Evolutionary conservation across 2,329 filamentous ascomycete species (phyloP), one percentile per base, ranked within the genome.

Genomic region (Epichloe gansuensis): DNA sequence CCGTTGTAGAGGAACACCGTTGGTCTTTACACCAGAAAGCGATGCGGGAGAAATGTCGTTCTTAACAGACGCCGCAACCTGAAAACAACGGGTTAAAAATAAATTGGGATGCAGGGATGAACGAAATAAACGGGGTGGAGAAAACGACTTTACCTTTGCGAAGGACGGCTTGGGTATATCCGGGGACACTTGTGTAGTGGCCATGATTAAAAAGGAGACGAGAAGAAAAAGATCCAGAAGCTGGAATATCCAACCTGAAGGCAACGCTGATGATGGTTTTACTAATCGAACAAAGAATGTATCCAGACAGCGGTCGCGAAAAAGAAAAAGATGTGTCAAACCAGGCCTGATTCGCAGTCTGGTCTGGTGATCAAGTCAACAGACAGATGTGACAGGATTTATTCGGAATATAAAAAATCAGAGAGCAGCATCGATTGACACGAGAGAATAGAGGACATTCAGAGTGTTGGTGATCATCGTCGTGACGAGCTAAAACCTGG

Each of bases 151-250:
- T 72, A 88, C 86, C 78, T 87, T 89, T 69, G 86, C 86, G 74
- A 90, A 90, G 44, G 85, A 88, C 60, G 83, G 77, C 68, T 80
- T 82, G 51, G 71, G 70, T 52, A 71, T 58, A 58, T 77, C 75
- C 56, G 73, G 62, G 59, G 72, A 67, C 59, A 74, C 67, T 61
- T 72, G 70, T 52, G 72, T 65, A 46, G 74, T 69, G 56, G 75
- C 71, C 75, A 79, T 79, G 58, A 57, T 61, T 46, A 13, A 43
- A 21, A 31, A 28, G 41, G 23, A 38, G 54, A 52, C 57, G 56
- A n/a, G 3, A 35, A 4, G 38, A 50, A 21, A 25, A 34, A 31
- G 51, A 52, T 39, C 51, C 57, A 46, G 46, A 53, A 56, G 60
- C 56, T 58, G 53, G 23, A 39, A 50, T 51, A 59, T 58, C 59